A percentile compares a stretch with the other conserved stretches of the same genome.
These are phyloP conservation scores for Sugiyamaella smithiae DNA, from an alignment of 805 yeast genomes.

Conservation along the genomic window DNA sequence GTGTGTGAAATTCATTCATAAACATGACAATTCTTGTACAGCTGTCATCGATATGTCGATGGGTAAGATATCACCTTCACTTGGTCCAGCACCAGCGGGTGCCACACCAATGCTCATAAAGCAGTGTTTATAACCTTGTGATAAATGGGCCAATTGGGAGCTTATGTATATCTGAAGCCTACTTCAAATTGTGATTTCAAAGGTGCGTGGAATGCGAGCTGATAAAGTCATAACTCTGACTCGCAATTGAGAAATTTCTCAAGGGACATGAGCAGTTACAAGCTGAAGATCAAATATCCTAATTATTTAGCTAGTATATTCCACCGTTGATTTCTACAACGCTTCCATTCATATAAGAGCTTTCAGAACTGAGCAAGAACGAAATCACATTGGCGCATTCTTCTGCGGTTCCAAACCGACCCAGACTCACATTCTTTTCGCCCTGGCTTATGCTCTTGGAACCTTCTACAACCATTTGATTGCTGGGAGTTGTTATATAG, in stretches of 20 bases:
- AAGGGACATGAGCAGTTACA: neutral
- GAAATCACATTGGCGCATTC: slow-evolving; percentile 90
- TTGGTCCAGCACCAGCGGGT: no score
- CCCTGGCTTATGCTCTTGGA: slow-evolving; percentile 42
- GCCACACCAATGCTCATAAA: no score
- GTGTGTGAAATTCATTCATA: neutral
- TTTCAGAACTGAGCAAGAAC: slow-evolving; percentile 79
- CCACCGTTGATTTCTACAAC: slow-evolving; percentile 86
- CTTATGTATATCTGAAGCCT: no score
- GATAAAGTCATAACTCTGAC: neutral
- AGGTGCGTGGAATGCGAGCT: neutral
- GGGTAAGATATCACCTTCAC: no score
- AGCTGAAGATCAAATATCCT: neutral
- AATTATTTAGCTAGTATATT: neutral
- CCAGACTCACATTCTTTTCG: slow-evolving; percentile 51
- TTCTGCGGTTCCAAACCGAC: slow-evolving; percentile 52
- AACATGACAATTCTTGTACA: neutral
- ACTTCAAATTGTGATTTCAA: no score
- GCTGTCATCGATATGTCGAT: neutral
- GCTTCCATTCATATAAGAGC: slow-evolving; percentile 72
- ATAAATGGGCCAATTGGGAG: no score
- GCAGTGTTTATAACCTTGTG: no score
- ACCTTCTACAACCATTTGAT: slow-evolving; percentile 60
- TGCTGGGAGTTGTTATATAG: slow-evolving; percentile 83
- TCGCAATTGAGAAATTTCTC: neutral